Conservation (phyloP, 768 basidiomycete genomes). For the Trichaptum fuscoviolaceum region DNA sequence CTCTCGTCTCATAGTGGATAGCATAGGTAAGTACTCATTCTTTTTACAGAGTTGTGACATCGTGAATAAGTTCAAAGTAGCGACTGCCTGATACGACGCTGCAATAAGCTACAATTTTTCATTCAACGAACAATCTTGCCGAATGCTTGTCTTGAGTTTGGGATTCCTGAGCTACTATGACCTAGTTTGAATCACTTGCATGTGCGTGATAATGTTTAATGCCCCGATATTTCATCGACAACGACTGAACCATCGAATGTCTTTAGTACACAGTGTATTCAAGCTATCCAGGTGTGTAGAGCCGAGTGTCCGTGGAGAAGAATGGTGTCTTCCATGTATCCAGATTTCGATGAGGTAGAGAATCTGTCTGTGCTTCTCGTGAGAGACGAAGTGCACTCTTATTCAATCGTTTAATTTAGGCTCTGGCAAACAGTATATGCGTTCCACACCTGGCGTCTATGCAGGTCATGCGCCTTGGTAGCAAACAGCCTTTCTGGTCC, state of each 20-base stretch:
- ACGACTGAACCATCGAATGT: not conserved
- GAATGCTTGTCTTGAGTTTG: too few species aligned
- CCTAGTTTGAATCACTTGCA: too few species aligned
- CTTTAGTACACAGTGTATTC: not conserved
- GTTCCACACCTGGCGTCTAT: not conserved
- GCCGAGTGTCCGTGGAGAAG: not conserved
- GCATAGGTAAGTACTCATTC: too few species aligned
- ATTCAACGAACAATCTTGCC: too few species aligned
- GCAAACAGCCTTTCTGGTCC: not conserved
- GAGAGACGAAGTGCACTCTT: not conserved
- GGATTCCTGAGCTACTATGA: too few species aligned
- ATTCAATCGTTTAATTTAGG: not conserved
- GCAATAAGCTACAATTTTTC: too few species aligned
- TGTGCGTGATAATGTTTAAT: too few species aligned
- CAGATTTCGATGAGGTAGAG: not conserved
- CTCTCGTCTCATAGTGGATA: too few species aligned
- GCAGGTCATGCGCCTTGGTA: not conserved
- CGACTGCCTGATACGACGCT: too few species aligned
- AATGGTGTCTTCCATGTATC: not conserved
- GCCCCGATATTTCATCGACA: not conserved
- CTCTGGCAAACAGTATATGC: not conserved
- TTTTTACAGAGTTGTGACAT: too few species aligned
- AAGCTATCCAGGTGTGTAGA: not conserved
- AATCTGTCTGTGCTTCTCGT: not conserved
- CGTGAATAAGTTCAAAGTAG: too few species aligned